phyloP scores from a whole-genome alignment of 106 monocot species.

The Platanthera guangdongensis region DNA sequence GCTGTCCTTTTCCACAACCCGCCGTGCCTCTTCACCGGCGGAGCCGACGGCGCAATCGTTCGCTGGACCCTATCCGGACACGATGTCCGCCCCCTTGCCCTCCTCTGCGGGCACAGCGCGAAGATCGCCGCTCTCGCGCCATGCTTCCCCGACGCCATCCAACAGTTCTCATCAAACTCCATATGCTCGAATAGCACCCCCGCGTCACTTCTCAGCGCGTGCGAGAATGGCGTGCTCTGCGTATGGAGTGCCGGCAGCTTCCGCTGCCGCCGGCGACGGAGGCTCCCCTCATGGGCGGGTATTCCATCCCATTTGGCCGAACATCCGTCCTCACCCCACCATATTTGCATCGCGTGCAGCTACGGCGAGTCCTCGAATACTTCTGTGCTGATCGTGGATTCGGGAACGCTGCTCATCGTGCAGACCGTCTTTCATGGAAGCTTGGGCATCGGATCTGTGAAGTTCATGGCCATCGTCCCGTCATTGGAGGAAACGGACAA shows the following conservation, averaged over 20 bases:
- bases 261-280: slow-evolving; percentile 61
- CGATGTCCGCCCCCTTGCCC: slow-evolving; percentile 14
- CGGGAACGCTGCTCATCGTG: slow-evolving; percentile 35
- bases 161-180: slow-evolving; percentile 8
- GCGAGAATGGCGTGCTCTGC: slow-evolving; percentile 67
- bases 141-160: slow-evolving; percentile 16
- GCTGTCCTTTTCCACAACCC: slow-evolving; percentile 16
- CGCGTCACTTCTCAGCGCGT: slow-evolving; percentile 44
- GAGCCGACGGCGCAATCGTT: slow-evolving; percentile 75
- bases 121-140: slow-evolving; percentile 21
- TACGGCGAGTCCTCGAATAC: slow-evolving; percentile 17
- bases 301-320: slow-evolving; percentile 22
- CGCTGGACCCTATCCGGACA: slow-evolving; percentile 36
- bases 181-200: not conserved
- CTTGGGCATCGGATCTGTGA: slow-evolving; percentile 29
- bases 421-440: slow-evolving; percentile 41
- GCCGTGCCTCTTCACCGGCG: slow-evolving; percentile 64
- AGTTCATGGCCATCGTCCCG: slow-evolving; percentile 28
- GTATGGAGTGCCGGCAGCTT: slow-evolving; percentile 42
- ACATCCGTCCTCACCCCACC: slow-evolving; percentile 27
- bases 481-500: slow-evolving; percentile 7
- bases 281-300: slow-evolving; percentile 60
- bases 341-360: slow-evolving; percentile 40
- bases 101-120: slow-evolving; percentile 43
- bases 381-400: slow-evolving; percentile 59